A percentile compares a stretch with the other conserved stretches of the same genome.
phyloP scores from a whole-genome alignment of 78 protist genomes.

The Speleostelium caveatum region DNA sequence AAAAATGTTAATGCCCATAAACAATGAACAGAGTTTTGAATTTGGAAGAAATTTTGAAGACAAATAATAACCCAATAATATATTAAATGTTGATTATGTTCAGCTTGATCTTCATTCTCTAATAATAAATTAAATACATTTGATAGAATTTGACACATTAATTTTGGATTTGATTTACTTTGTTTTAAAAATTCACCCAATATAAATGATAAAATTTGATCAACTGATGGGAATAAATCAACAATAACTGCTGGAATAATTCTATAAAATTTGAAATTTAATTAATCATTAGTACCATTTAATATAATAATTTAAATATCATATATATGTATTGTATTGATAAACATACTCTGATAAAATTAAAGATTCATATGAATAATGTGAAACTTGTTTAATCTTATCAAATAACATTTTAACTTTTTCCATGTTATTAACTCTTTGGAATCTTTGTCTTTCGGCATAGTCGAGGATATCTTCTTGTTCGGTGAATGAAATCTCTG shows the following conservation, averaged over 20 bases:
- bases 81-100: slow-evolving; percentile 37
- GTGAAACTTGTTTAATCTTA: slow-evolving; percentile 57
- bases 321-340: too few species aligned
- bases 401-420: slow-evolving; percentile 74
- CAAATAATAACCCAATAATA: slow-evolving; percentile 69
- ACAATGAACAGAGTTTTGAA: slow-evolving; percentile 70
- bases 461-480: background rate
- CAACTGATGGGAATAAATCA: slow-evolving; percentile 65
- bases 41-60: slow-evolving; percentile 77
- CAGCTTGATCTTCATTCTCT: background rate
- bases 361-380: slow-evolving; percentile 46
- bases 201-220: slow-evolving; percentile 67
- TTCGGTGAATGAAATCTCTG: slow-evolving; percentile 2
- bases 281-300: background rate
- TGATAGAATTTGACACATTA: slow-evolving; percentile 61
- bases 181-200: slow-evolving; percentile 76
- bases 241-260: slow-evolving; percentile 55
- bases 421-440: slow-evolving; percentile 68
- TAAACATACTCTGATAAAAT: slow-evolving; percentile 38
- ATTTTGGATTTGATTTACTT: slow-evolving; percentile 55
- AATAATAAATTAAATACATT: slow-evolving; percentile 39
- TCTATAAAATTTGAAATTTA: background rate
- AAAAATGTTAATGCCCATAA: slow-evolving; percentile 65
- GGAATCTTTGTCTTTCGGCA: slow-evolving; percentile 12
- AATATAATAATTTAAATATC: background rate